These are phyloP conservation scores for Calocybe gangraenosa DNA, from an alignment of 768 basidiomycete genomes.

Conservation along the genomic window DNA sequence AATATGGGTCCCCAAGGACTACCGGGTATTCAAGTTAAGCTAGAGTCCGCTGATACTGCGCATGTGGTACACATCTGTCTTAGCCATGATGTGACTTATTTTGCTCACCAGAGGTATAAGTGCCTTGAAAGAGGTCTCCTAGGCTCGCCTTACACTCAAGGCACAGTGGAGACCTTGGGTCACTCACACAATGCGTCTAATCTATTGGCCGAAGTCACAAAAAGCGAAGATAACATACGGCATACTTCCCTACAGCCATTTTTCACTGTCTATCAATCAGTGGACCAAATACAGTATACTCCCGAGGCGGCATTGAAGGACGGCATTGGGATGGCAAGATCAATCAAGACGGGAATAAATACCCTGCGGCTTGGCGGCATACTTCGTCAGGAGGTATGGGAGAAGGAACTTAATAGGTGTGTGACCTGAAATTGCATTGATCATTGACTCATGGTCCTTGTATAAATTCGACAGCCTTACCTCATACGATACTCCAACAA, in stretches of 20 bases:
- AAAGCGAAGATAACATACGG: no score
- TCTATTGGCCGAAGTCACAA: no score
- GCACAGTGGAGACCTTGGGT: background rate
- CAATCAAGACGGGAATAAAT: conserved; percentile 38
- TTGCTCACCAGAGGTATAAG: conserved; percentile 8
- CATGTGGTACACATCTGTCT: conserved; percentile 20
- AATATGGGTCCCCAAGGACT: no score
- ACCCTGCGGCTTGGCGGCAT: conserved; percentile 48
- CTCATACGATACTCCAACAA: conserved; percentile 47
- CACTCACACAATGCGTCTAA: no score
- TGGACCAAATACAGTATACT: conserved; percentile 40
- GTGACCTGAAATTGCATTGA: conserved; percentile 12
- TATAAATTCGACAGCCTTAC: conserved; percentile 33
- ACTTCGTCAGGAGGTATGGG: conserved; percentile 56
- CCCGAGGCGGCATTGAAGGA: conserved; percentile 48
- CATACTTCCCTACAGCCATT: no score
- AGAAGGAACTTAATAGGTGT: conserved; percentile 47
- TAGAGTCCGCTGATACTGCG: conserved; percentile 25
- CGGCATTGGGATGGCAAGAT: conserved; percentile 49
- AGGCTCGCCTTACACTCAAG: conserved; percentile 18
- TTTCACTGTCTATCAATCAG: conserved; percentile 34
- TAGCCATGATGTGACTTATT: conserved; percentile 1
- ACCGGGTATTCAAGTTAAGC: conserved; percentile 27
- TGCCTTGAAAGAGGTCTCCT: conserved; percentile 23
- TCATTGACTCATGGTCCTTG: conserved; percentile 1